Evolutionary conservation across 768 basidiomycete genomes (phyloP).

Genomic region (Peribolospora baueri): DNA sequence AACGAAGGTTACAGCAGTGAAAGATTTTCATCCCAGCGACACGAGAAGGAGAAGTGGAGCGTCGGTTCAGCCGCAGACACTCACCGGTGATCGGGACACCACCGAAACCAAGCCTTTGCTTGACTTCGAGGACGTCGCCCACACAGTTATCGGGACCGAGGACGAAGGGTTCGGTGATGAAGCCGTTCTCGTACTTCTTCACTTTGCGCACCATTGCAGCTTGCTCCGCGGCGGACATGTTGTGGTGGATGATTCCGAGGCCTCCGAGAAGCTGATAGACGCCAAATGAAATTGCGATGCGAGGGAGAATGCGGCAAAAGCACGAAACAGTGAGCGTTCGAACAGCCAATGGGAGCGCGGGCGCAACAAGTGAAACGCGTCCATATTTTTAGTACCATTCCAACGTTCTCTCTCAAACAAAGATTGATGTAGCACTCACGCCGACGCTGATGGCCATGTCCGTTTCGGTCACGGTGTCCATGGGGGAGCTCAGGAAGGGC

Average conservation of each 20-base stretch:
- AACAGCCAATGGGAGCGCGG: slow-evolving; percentile 1
- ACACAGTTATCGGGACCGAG: slow-evolving; percentile 52
- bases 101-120: slow-evolving; percentile 72
- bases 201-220: slow-evolving; percentile 94
- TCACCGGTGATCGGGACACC: slow-evolving; percentile 91
- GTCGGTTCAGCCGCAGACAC: slow-evolving; percentile 18
- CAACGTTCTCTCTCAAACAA: no score
- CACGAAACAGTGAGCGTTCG: slow-evolving; percentile 1
- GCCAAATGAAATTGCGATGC: neutral
- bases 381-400: no score
- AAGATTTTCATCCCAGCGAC: slow-evolving; percentile 1
- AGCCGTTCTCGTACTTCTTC: slow-evolving; percentile 72
- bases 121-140: slow-evolving; percentile 79
- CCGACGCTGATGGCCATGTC: slow-evolving; percentile 85
- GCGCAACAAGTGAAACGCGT: neutral
- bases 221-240: slow-evolving; percentile 45
- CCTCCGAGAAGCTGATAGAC: slow-evolving; percentile 54
- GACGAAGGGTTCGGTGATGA: slow-evolving; percentile 84
- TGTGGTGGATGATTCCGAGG: slow-evolving; percentile 95
- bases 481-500: slow-evolving; percentile 89
- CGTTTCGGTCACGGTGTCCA: slow-evolving; percentile 96
- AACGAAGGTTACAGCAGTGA: slow-evolving; percentile 49
- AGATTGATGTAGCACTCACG: slow-evolving; percentile 27
- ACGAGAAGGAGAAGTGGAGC: neutral
- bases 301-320: slow-evolving; percentile 1